These are phyloP conservation scores for Myxozyma sirexii DNA, from an alignment of 805 yeast genomes.

Conservation along the genomic window DNA sequence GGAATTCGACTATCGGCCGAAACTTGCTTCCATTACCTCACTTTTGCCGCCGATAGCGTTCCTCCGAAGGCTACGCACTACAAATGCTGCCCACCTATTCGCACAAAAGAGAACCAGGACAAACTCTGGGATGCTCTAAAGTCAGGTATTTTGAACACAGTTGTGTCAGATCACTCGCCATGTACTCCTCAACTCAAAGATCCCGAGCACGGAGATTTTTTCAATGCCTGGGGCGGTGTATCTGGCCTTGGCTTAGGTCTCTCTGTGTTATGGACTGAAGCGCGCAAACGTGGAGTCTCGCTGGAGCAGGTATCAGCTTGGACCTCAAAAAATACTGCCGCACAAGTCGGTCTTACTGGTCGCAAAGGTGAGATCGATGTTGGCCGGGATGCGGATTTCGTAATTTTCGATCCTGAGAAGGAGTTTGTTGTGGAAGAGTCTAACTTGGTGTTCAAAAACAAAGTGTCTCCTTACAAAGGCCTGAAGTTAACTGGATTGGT, in stretches of 20 bases:
- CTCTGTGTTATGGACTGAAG: constrained; percentile 78
- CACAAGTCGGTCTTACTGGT: constrained; percentile 76
- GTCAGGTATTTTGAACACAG: constrained; percentile 69
- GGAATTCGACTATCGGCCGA: constrained; percentile 66
- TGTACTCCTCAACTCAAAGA: constrained; percentile 91
- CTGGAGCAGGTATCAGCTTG: constrained; percentile 70
- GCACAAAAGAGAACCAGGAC: constrained; percentile 70
- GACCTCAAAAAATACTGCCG: constrained; percentile 83
- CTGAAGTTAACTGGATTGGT: constrained; percentile 69
- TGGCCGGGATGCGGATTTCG: constrained; percentile 89
- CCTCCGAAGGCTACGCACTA: constrained; percentile 77
- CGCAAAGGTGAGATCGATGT: constrained; percentile 69
- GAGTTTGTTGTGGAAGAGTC: constrained; percentile 51
- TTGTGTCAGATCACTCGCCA: constrained; percentile 94
- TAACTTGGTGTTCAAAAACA: constrained; percentile 72
- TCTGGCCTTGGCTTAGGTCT: constrained; percentile 90
- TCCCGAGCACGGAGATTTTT: constrained; percentile 79
- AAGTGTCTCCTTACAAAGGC: constrained; percentile 85
- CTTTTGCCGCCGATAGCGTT: constrained; percentile 75
- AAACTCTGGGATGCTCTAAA: constrained; percentile 78
- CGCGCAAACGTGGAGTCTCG: constrained; percentile 50
- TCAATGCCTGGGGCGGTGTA: constrained; percentile 96
- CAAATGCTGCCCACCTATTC: constrained; percentile 95
- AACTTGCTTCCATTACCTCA: constrained; percentile 90
- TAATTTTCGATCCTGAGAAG: constrained; percentile 68